Evolutionary conservation across 1,284 basidiomycete species (phyloP), one percentile per base, ranked within the genome.

Genomic region (Sporisorium iseilematis-ciliati): DNA sequence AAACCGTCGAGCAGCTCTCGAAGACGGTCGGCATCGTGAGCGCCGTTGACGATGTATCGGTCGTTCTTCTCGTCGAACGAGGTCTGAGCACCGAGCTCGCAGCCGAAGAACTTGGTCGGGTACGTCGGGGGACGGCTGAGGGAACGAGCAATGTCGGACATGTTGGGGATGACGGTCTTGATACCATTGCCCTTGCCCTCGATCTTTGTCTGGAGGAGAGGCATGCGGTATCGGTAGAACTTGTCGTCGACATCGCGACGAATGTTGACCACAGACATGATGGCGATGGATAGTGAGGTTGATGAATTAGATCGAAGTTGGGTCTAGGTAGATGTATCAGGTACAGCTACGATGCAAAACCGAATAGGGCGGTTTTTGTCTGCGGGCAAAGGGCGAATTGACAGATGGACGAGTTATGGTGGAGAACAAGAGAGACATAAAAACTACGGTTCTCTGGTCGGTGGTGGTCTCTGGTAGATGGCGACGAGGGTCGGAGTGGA

Each of bases 181-280:
- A 99, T 99, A 77, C 97, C 97, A 86, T 99, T 99, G 63, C 97
- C 97, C 87, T 95, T 95, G 82, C 97, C 97, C 88, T 99, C 97
- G 57, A 99, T 95, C 88, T 99, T 99, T 79, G 93, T 97, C 80
- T 91, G 89, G 69, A 99, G 90, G 70, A 95, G 87, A 56, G 97
- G 97, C 97, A 99, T 99, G 81, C 93, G 81, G 75, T 85, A 85
- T 33, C 83, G 85, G 84, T 88, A 89, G 82, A 88, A 88, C 83
- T 88, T 87, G 85, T 89, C 90, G 87, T 97, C 94, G 88, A 98
- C 95, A 88, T 98, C 95, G 85, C 96, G 94, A 88, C 96, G 93
- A 87, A 99, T 94, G 89, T 99, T 99, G 74, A 99, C 93, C 85
- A 92, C 88, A 77, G 90, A 90, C 88, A 85, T 85, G 65, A 31